Evolutionary conservation across 768 basidiomycete species (phyloP).

Genomic region (Porpolomopsis calyptriformis): DNA sequence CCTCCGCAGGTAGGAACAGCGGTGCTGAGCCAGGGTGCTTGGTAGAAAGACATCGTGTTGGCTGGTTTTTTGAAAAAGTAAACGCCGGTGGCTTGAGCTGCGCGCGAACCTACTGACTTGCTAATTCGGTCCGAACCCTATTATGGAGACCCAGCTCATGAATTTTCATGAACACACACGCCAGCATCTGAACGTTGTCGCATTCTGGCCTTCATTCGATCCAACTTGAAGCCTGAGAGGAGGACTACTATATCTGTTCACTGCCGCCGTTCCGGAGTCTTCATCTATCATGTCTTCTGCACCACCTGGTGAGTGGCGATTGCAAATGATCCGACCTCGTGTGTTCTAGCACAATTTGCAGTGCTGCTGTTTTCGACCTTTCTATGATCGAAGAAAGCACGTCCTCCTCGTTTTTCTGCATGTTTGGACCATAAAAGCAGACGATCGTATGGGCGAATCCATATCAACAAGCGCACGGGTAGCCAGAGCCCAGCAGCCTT

Average conservation of each 20-base stretch:
- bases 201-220: too few relatives aligned
- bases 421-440: conserved; percentile 11
- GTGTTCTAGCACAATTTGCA: conserved; percentile 19
- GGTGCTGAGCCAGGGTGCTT: too few relatives aligned
- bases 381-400: conserved; percentile 22
- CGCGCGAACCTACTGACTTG: conserved; percentile 1
- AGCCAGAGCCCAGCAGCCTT: conserved; percentile 12
- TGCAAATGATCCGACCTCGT: conserved; percentile 28
- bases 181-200: neutral
- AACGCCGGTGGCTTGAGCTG: conserved; percentile 4
- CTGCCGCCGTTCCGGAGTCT: neutral
- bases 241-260: too few relatives aligned
- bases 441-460: neutral
- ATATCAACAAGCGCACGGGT: conserved; percentile 11
- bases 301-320: too few relatives aligned
- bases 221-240: too few relatives aligned
- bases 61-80: neutral
- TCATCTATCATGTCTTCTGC: too few relatives aligned
- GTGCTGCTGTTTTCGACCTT: conserved; percentile 17
- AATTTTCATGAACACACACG: conserved; percentile 9
- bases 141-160: conserved; percentile 9
- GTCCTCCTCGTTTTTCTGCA: conserved; percentile 31
- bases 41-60: conserved; percentile 2
- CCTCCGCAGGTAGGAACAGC: too few relatives aligned
- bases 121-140: conserved; percentile 7